Base-by-base conservation (phyloP, 164 flowering plant genomes). In the Liquidambar formosana region DNA sequence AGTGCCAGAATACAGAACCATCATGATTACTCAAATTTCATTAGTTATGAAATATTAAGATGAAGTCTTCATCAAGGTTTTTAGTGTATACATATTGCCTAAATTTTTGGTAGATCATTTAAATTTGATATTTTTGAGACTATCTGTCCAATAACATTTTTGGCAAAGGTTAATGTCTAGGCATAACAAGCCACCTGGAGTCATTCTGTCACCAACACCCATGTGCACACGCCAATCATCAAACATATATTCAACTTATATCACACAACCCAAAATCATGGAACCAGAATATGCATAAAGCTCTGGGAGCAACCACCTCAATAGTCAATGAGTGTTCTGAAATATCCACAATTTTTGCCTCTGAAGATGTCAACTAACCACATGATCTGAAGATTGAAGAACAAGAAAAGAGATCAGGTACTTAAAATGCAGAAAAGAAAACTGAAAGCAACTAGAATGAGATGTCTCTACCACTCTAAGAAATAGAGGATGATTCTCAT, bases 331-430 rank as follows among this genome's bases (percentile, higher is more conserved):
- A 80, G 43, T 93, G 70, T 45, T 90, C 97, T 38, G 98, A 89
- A 63, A 84, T 83, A 77, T 96, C 98, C 71, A 96, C 98, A 71
- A 92, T 76, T 76, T 84, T 89, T 22, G 89, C 99, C 99, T 76
- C 97, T 81, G 77, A 96, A 96, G 67, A 88, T 86, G 82, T 90
- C 90, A 73, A 88, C 94, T 25, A 96, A 72, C 89, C 97, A 90
- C 70, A 57, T 57, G 13, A 57, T 57, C 60, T 57, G 38, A 13
- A 27, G 41, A 33, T 33, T 33, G 6, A 57, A 57, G 38, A 23
- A 18, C 54, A 51, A 51, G 21, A 51, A 15, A 18, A 51, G 21
- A 25, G 15, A 57, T 57, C 60, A 57, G 58, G 8, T 54, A 19
- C 26, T 54, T 23, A 54, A n/a, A 21, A 54, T 44, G 89, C 85